phyloP scores from a whole-genome alignment of 2,329 filamentous ascomycete genomes.

The Acarospora socialis region DNA sequence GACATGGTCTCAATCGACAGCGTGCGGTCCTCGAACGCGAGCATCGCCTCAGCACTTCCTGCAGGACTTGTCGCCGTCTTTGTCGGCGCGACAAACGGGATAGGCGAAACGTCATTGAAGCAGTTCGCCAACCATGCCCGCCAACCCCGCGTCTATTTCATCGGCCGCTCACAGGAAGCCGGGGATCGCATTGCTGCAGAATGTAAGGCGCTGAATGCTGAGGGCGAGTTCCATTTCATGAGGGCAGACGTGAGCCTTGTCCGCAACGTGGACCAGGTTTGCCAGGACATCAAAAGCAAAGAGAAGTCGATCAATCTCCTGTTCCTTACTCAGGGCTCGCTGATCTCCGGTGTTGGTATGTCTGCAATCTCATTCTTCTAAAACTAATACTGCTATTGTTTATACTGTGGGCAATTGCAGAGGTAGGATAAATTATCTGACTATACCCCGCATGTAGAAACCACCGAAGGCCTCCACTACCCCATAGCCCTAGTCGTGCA shows the following conservation, averaged over 20 bases:
- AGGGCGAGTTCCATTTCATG: conserved; percentile 33
- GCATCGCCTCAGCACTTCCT: conserved; percentile 18
- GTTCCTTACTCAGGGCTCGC: conserved; percentile 38
- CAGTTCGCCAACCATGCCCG: conserved; percentile 27
- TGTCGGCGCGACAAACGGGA: conserved; percentile 37
- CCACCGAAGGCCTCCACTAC: conserved; percentile 37
- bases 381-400: neutral
- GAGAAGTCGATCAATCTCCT: conserved; percentile 41
- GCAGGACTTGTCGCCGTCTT: conserved; percentile 35
- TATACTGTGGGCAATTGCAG: conserved; percentile 5
- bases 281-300: conserved; percentile 34
- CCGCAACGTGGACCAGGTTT: conserved; percentile 35
- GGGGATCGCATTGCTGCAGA: conserved; percentile 29
- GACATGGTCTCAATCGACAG: conserved; percentile 7
- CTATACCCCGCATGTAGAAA: conserved; percentile 29
- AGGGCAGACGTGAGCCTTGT: conserved; percentile 33
- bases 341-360: conserved; percentile 18
- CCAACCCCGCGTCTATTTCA: conserved; percentile 32
- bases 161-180: conserved; percentile 32
- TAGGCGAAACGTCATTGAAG: conserved; percentile 33
- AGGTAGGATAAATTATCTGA: conserved; percentile 2
- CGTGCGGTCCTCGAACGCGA: conserved; percentile 7
- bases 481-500: conserved; percentile 17
- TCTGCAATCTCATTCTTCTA: neutral
- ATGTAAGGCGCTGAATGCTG: conserved; percentile 29